Percentiles rank a stretch among this genome's conserved stretches.
Evolutionary conservation across 176 grass and related monocot species (phyloP).

Genomic region (Phragmites australis): DNA sequence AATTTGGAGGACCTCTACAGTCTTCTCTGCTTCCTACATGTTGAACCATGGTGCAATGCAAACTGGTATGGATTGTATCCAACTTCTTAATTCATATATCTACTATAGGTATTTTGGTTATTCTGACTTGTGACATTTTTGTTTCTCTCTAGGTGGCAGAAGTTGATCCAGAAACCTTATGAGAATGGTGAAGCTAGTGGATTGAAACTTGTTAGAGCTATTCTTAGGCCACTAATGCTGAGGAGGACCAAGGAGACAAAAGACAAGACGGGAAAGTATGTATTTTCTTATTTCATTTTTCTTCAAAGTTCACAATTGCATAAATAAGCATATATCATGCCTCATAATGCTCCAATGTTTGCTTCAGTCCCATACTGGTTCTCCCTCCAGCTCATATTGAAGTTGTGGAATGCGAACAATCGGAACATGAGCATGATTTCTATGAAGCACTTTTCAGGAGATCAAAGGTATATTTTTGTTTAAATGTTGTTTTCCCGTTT

Average conservation of each 20-base stretch:
- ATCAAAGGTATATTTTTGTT: conserved; percentile 63
- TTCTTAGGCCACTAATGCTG: conserved; percentile 84
- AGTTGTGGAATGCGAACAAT: conserved; percentile 71
- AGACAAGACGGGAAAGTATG: conserved; percentile 84
- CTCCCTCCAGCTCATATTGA: conserved; percentile 67
- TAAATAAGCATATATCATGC: background rate
- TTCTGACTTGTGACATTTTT: conserved; percentile 15
- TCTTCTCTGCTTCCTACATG: conserved; percentile 89
- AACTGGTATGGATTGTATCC: conserved; percentile 54
- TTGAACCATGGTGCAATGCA: conserved; percentile 80
- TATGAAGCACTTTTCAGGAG: conserved; percentile 82
- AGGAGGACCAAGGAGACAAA: conserved; percentile 93
- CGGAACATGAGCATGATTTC: conserved; percentile 77
- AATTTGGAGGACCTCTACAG: conserved; percentile 91
- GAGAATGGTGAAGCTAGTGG: conserved; percentile 78
- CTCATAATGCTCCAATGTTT: conserved; percentile 13
- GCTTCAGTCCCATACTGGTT: conserved; percentile 86
- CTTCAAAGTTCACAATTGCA: background rate
- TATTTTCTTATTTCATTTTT: conserved; percentile 18
- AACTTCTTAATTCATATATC: conserved; percentile 7
- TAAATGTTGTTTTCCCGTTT: background rate
- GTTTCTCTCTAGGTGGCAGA: conserved; percentile 65
- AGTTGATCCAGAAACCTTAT: conserved; percentile 82
- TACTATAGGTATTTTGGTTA: background rate
- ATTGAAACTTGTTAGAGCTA: conserved; percentile 81